Conservation (phyloP, 352 stramenopile species). For the Aphanomyces invadans region DNA sequence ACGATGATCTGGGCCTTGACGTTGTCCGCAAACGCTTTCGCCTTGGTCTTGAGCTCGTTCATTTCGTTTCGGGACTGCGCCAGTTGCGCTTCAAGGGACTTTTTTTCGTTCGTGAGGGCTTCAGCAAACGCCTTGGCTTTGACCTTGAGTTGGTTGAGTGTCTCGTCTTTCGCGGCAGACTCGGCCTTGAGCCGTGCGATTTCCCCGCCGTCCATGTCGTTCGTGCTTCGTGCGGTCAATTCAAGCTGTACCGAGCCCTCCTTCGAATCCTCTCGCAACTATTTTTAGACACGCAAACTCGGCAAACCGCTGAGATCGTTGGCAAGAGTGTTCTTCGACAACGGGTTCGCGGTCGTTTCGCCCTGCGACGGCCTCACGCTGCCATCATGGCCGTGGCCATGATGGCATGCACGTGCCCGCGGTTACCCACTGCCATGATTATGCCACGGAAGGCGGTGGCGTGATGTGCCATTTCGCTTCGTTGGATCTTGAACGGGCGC, state of each 20-base stretch:
- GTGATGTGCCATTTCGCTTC: too few relatives aligned
- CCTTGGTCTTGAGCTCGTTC: slow-evolving; percentile 45
- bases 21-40: slow-evolving; percentile 57
- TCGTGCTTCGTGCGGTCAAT: background rate
- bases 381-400: too few relatives aligned
- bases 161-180: slow-evolving; percentile 63
- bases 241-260: too few relatives aligned
- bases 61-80: slow-evolving; percentile 61
- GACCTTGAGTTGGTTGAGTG: slow-evolving; percentile 69
- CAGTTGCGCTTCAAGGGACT: slow-evolving; percentile 26
- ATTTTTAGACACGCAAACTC: too few relatives aligned
- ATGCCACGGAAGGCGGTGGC: too few relatives aligned
- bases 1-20: slow-evolving; percentile 56
- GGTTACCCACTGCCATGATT: too few relatives aligned
- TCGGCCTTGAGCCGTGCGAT: slow-evolving; percentile 50
- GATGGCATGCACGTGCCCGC: too few relatives aligned
- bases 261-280: too few relatives aligned
- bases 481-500: background rate
- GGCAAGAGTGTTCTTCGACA: too few relatives aligned
- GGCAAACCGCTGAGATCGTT: too few relatives aligned
- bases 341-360: too few relatives aligned
- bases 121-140: slow-evolving; percentile 82
- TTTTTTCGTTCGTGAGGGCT: slow-evolving; percentile 51
- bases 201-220: slow-evolving; percentile 30
- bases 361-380: too few relatives aligned